phyloP scores from a whole-genome alignment of 73 alveolate genomes.

The Paramecium pentaurelia region DNA sequence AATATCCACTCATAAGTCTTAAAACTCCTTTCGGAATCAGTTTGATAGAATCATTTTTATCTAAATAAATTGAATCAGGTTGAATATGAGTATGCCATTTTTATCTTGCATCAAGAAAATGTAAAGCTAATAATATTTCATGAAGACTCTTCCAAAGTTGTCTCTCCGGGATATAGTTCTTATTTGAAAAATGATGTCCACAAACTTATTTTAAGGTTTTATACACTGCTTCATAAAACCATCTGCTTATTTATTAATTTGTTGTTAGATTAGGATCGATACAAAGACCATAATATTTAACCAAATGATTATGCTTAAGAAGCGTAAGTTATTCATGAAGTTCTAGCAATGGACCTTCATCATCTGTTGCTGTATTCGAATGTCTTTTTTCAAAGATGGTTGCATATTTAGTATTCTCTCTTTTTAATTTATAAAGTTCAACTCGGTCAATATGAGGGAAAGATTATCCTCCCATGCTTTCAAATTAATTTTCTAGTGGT shows the following conservation, averaged over 20 bases:
- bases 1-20: background rate
- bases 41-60: background rate
- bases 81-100: background rate
- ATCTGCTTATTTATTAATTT: background rate
- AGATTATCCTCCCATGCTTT: background rate
- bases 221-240: slow-evolving; percentile 9
- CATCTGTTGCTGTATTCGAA: background rate
- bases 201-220: background rate
- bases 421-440: background rate
- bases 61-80: background rate
- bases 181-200: slow-evolving; percentile 5
- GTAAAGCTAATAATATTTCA: background rate
- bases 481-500: background rate
- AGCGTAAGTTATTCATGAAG: background rate
- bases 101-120: background rate
- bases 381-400: slow-evolving; percentile 3
- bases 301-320: background rate
- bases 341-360: background rate
- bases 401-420: background rate
- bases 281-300: background rate
- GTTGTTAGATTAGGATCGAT: background rate
- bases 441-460: background rate
- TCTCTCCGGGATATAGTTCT: background rate
- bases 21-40: background rate
- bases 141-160: background rate